Percentiles rank a stretch among this genome's conserved stretches.
Evolutionary conservation across 176 grass and related monocot genomes (phyloP).

Genomic region (Musa schizocarpa): DNA sequence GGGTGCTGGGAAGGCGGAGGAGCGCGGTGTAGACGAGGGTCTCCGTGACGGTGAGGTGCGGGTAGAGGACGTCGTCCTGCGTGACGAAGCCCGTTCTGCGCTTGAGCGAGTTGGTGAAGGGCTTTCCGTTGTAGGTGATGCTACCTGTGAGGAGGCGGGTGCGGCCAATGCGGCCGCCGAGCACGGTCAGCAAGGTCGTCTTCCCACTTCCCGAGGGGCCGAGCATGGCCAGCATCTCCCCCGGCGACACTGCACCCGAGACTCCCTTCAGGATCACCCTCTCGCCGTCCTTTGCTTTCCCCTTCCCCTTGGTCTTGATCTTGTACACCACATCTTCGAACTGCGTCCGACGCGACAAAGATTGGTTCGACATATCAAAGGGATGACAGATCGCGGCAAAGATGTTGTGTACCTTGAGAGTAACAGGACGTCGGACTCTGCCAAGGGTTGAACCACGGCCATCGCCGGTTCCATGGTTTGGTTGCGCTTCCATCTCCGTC

Average conservation of each 20-base stretch:
- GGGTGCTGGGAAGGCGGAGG: slow-evolving; percentile 32
- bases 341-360: slow-evolving; percentile 2
- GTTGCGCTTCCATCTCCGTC: too few species aligned
- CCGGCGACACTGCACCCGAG: slow-evolving; percentile 25
- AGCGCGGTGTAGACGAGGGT: slow-evolving; percentile 40
- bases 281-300: background rate
- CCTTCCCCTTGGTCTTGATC: slow-evolving; percentile 23
- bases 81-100: slow-evolving; percentile 38
- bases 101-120: slow-evolving; percentile 29
- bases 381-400: too few species aligned
- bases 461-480: too few species aligned
- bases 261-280: slow-evolving; percentile 29
- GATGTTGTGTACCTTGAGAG: too few species aligned
- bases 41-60: slow-evolving; percentile 38
- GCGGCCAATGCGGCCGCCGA: slow-evolving; percentile 22
- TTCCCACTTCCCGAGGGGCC: slow-evolving; percentile 34
- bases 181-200: slow-evolving; percentile 34
- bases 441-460: too few species aligned
- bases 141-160: slow-evolving; percentile 14
- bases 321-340: slow-evolving; percentile 40
- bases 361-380: too few species aligned
- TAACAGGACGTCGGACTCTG: too few species aligned
- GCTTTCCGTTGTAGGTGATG: slow-evolving; percentile 31
- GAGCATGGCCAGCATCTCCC: slow-evolving; percentile 41
- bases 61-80: slow-evolving; percentile 42